Percentiles rank a stretch among this genome's conserved stretches.
Conservation (phyloP, 2,329 filamentous ascomycete genomes). For the Pleoardoris graminearum region DNA sequence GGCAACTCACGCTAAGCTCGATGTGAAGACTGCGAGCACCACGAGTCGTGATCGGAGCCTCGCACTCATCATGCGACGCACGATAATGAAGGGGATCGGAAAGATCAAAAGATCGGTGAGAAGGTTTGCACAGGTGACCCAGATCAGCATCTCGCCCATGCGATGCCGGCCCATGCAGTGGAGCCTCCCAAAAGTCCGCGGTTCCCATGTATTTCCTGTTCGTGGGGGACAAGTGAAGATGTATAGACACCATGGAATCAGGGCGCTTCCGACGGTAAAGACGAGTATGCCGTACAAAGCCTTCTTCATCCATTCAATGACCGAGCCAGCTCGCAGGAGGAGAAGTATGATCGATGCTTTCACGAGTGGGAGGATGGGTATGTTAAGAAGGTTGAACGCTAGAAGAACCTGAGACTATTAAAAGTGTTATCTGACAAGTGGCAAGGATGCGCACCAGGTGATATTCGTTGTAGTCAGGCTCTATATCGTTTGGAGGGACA, state of each 20-base stretch:
- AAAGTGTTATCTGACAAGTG: constrained; percentile 33
- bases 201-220: constrained; percentile 47
- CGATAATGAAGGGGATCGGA: constrained; percentile 48
- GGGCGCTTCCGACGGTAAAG: constrained; percentile 41
- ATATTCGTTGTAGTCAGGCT: constrained; percentile 44
- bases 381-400: constrained; percentile 47
- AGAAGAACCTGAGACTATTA: constrained; percentile 31
- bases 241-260: constrained; percentile 44
- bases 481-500: constrained; percentile 38
- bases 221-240: constrained; percentile 47
- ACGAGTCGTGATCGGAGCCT: constrained; percentile 44
- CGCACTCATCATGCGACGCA: constrained; percentile 47
- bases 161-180: constrained; percentile 44
- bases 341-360: constrained; percentile 48
- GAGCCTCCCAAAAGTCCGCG: constrained; percentile 44
- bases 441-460: constrained; percentile 39
- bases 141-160: constrained; percentile 46
- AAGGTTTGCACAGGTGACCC: constrained; percentile 48
- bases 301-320: constrained; percentile 45
- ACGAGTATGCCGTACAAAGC: constrained; percentile 43
- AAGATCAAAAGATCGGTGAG: constrained; percentile 48
- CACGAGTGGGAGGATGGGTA: constrained; percentile 47
- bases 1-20: constrained; percentile 43
- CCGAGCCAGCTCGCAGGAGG: constrained; percentile 44
- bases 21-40: constrained; percentile 46